Evolutionary conservation across 2,329 filamentous ascomycete genomes (phyloP).

Genomic region (Zymoseptoria passerinii): DNA sequence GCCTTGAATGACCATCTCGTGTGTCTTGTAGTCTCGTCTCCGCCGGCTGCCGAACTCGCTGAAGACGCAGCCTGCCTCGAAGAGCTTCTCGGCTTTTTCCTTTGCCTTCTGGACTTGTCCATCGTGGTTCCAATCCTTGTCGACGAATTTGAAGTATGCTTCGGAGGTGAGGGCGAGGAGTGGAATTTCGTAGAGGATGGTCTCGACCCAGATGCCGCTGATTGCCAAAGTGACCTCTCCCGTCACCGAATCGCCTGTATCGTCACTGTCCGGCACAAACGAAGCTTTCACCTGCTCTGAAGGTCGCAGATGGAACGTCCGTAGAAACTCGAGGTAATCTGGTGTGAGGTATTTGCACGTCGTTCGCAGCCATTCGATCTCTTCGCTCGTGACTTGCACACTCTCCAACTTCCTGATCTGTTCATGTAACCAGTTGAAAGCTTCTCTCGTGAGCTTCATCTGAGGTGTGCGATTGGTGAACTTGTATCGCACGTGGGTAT

Average conservation of each 20-base stretch:
- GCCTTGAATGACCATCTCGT: conserved; percentile 82
- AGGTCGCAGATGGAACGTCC: conserved; percentile 72
- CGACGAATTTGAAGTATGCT: conserved; percentile 95
- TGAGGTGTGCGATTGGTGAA: conserved; percentile 94
- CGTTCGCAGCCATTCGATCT: conserved; percentile 67
- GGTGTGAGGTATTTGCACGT: conserved; percentile 73
- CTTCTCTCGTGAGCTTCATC: conserved; percentile 77
- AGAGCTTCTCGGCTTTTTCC: conserved; percentile 66
- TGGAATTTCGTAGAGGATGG: conserved; percentile 96
- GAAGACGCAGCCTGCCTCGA: conserved; percentile 77
- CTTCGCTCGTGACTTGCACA: conserved; percentile 68
- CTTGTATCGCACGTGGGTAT: conserved; percentile 73
- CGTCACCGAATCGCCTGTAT: conserved; percentile 49
- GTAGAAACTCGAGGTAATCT: conserved; percentile 73
- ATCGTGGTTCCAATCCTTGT: conserved; percentile 83
- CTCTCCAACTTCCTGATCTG: conserved; percentile 81
- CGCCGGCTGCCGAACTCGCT: conserved; percentile 91
- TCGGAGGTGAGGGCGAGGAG: conserved; percentile 86
- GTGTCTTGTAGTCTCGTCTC: conserved; percentile 87
- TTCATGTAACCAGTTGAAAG: conserved; percentile 74
- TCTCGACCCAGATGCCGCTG: conserved; percentile 81
- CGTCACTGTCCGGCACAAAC: conserved; percentile 52
- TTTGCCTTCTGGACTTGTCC: conserved; percentile 80
- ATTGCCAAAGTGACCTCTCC: conserved; percentile 72
- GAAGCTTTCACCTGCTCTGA: conserved; percentile 67